Evolutionary conservation across 805 yeast genomes (phyloP).

Genomic region (Nakazawaea sp.): DNA sequence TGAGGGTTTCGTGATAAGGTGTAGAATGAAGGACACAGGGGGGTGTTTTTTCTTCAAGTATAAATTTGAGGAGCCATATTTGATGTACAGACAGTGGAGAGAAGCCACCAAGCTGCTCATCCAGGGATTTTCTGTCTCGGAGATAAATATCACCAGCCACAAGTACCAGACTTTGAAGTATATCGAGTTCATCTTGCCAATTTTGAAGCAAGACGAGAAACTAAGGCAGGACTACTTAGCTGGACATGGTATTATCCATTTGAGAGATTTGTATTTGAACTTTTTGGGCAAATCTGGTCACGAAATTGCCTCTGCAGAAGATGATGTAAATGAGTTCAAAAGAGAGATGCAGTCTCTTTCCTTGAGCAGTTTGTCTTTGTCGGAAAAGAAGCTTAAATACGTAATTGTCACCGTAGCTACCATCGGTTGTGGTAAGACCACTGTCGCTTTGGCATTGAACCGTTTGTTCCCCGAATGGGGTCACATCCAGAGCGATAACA

Average conservation of each 20-base stretch:
- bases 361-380: slow-evolving; percentile 13
- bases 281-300: slow-evolving; percentile 49
- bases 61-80: slow-evolving; percentile 93
- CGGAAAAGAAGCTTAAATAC: slow-evolving; percentile 37
- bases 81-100: slow-evolving; percentile 84
- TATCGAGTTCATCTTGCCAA: slow-evolving; percentile 54
- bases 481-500: slow-evolving; percentile 77
- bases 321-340: slow-evolving; percentile 26
- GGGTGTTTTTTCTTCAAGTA: slow-evolving; percentile 77
- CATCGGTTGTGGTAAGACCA: slow-evolving; percentile 93
- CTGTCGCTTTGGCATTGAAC: slow-evolving; percentile 57
- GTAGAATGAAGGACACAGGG: slow-evolving; percentile 26
- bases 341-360: slow-evolving; percentile 16
- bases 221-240: slow-evolving; percentile 36
- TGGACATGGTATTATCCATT: slow-evolving; percentile 67
- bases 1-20: slow-evolving; percentile 91
- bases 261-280: slow-evolving; percentile 60
- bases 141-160: slow-evolving; percentile 43
- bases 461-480: slow-evolving; percentile 58
- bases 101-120: slow-evolving; percentile 70
- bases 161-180: slow-evolving; percentile 59
- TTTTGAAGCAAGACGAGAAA: slow-evolving; percentile 42
- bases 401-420: slow-evolving; percentile 81
- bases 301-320: slow-evolving; percentile 47
- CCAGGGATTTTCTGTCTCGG: slow-evolving; percentile 21